phyloP scores from a whole-genome alignment of 1,284 basidiomycete genomes.

The Polyporus tsugae region DNA sequence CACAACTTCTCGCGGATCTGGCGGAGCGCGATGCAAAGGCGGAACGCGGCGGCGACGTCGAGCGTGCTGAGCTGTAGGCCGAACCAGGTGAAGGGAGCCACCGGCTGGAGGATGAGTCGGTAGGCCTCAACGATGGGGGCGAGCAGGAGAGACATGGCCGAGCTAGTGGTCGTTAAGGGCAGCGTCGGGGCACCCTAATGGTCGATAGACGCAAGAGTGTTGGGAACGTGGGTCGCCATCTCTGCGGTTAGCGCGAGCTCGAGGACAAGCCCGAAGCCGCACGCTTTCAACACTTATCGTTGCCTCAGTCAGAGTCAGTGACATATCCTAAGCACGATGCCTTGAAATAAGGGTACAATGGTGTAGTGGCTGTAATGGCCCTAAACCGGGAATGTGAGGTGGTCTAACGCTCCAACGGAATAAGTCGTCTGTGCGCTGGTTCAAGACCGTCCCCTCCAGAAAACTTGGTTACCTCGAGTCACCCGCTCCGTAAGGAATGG shows the following conservation, averaged over 20 bases:
- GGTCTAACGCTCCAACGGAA: constrained; percentile 67
- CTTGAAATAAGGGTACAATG: constrained; percentile 47
- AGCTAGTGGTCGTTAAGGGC: not conserved
- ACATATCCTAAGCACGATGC: not conserved
- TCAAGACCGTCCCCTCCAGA: constrained; percentile 91
- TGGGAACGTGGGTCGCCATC: constrained; percentile 1
- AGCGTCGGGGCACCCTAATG: constrained; percentile 3
- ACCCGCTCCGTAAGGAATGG: constrained; percentile 66
- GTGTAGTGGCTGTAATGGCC: constrained; percentile 82
- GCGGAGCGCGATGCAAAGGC: constrained; percentile 72
- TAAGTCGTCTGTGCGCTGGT: constrained; percentile 79
- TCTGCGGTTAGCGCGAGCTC: not conserved
- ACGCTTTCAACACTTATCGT: too few relatives aligned
- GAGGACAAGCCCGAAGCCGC: not conserved
- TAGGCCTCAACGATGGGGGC: constrained; percentile 61
- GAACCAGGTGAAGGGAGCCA: constrained; percentile 74
- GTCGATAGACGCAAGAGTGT: constrained; percentile 3
- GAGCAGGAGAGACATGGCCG: constrained; percentile 39
- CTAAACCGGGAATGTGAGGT: constrained; percentile 79
- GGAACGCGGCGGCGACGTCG: constrained; percentile 69
- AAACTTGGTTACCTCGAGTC: constrained; percentile 82
- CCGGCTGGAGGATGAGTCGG: constrained; percentile 61
- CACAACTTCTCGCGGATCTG: constrained; percentile 65
- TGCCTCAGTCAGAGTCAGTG: not conserved
- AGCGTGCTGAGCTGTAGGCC: constrained; percentile 65